Conservation (phyloP, 176 grass and related monocot genomes). For the Hyparrhenia diplandra region DNA sequence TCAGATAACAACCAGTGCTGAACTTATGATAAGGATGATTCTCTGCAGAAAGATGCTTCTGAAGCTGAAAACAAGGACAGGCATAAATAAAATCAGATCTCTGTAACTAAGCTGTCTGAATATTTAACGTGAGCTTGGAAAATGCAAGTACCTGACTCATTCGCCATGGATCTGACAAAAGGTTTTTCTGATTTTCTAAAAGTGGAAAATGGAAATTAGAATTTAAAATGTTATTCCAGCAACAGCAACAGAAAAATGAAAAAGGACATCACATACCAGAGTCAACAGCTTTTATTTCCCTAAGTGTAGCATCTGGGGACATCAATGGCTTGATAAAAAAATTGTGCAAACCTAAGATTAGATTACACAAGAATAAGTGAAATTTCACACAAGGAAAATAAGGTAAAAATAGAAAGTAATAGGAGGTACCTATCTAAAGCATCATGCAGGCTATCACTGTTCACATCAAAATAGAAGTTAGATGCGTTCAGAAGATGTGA, state of each 20-base stretch:
- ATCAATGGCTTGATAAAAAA: constrained; percentile 98
- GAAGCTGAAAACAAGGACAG: constrained; percentile 63
- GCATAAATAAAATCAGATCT: constrained; percentile 2
- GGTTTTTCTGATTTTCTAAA: constrained; percentile 94
- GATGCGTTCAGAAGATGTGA: constrained; percentile 73
- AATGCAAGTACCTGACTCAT: constrained; percentile 73
- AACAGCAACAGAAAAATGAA: constrained; percentile 12
- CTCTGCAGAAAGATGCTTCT: constrained; percentile 78
- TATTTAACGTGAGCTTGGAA: constrained; percentile 26
- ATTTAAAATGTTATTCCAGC: constrained; percentile 9
- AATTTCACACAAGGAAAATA: constrained; percentile 24
- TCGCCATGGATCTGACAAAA: constrained; percentile 74
- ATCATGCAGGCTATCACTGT: constrained; percentile 76
- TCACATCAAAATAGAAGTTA: constrained; percentile 93
- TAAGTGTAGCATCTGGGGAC: constrained; percentile 84
- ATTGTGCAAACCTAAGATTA: constrained; percentile 83
- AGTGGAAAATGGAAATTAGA: neutral
- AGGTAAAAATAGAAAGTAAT: constrained; percentile 3
- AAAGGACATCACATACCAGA: constrained; percentile 61
- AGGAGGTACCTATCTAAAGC: constrained; percentile 80
- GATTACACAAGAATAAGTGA: constrained; percentile 15
- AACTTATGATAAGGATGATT: constrained; percentile 98
- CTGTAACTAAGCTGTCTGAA: constrained; percentile 2
- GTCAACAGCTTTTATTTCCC: constrained; percentile 98
- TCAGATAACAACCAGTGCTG: constrained; percentile 66